Evolutionary conservation across 2,329 filamentous ascomycete genomes (phyloP).

Genomic region (Cylindrodendrum hubeiense): DNA sequence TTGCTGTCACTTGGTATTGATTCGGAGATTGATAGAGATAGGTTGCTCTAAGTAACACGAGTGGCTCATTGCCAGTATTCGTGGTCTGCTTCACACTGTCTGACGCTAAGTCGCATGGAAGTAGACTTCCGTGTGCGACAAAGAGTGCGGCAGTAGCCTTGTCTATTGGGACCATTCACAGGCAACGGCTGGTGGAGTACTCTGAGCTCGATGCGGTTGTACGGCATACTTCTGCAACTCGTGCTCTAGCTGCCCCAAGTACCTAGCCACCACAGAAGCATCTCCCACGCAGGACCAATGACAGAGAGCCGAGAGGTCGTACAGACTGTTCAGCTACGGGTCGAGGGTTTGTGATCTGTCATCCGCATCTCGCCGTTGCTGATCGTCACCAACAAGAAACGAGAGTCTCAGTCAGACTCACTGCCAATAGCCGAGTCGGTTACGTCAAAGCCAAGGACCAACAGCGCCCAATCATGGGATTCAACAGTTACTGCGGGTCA

Average conservation of each 20-base stretch:
- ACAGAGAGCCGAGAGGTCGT: neutral
- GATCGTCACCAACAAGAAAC: constrained; percentile 2
- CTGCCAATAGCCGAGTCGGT: neutral
- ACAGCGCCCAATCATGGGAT: constrained; percentile 9
- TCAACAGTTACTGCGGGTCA: constrained; percentile 8
- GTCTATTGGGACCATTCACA: constrained; percentile 8
- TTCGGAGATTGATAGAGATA: neutral
- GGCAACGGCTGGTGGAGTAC: neutral
- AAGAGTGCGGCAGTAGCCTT: neutral
- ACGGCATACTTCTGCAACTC: constrained; percentile 6
- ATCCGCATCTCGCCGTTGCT: constrained; percentile 2
- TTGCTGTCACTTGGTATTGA: neutral
- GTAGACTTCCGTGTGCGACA: neutral
- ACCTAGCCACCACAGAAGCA: constrained; percentile 7
- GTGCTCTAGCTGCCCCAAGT: constrained; percentile 11
- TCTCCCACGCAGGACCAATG: constrained; percentile 3
- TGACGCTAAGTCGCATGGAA: too few species aligned
- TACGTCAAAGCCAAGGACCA: constrained; percentile 1
- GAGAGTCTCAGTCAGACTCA: neutral
- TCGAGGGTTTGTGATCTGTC: constrained; percentile 18
- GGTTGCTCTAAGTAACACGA: neutral
- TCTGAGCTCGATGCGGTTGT: neutral
- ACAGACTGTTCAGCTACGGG: constrained; percentile 3
- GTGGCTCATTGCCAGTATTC: neutral
- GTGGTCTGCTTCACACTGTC: neutral